Base-by-base conservation (phyloP, 2,329 filamentous ascomycete genomes). In the Aspergillus sp. region DNA sequence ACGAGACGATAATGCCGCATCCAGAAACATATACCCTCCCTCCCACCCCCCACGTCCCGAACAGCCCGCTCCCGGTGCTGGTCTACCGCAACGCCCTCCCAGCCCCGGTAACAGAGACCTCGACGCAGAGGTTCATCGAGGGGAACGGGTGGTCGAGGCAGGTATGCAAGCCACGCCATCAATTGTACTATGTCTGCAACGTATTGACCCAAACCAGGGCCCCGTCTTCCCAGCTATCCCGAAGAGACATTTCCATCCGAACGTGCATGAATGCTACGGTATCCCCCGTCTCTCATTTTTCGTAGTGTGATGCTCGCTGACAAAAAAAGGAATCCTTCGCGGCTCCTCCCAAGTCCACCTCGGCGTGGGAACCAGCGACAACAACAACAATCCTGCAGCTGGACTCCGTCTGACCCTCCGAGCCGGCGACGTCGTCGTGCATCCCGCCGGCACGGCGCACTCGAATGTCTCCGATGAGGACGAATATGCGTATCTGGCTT, bases 201-300 rank as follows among this genome's bases (percentile, higher is more conserved):
- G n/a, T n/a, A n/a, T n/a, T n/a, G n/a, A n/a, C n/a, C n/a, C n/a
- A n/a, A n/a, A n/a, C n/a, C 4, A 30, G 8, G 10, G 49, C 37
- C 49, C 49, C 20, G 40, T 39, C 26, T 54, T 48, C 48, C 50
- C 50, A 5, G 43, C 46, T 33, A 51, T 51, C 15, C 35, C 26
- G 7, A 41, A 33, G 10, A 38, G 39, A 15, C 51, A 55, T 41
- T 60, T 57, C 35, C 57, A 61, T 40, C 51, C 51, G 15, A 57
- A 60, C 14, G 55, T 54, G 2, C 55, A 61, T 41, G 55, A 61
- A 41, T 60, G 55, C 36, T 61, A 61, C 36, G 56, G 55, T 52
- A 42, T 38, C 26, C 25, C 26, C 29, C 15, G 29, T 11, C 11
- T 12, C 20, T 17, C 15, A 27, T 32, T 24, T 29, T n/a, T n/a